Percentiles rank a stretch among this genome's conserved stretches.
Evolutionary conservation across 257 asterid genomes (phyloP).

Genomic region (Fraxinus quadrangulata): DNA sequence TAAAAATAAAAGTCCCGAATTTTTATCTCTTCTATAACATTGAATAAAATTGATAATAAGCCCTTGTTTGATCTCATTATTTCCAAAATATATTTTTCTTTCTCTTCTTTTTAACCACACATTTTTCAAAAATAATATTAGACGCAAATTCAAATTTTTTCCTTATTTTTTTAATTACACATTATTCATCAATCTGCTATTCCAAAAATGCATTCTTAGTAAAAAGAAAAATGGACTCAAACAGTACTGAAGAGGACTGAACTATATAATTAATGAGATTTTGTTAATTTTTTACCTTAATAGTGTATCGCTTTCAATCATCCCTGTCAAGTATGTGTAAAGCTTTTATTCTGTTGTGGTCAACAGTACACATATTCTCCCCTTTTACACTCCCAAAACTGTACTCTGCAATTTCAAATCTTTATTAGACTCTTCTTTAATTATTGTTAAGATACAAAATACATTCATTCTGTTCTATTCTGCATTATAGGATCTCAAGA

Average conservation of each 20-base stretch:
- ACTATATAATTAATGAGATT: neutral
- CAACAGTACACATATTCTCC: neutral
- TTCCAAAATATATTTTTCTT: too few species aligned
- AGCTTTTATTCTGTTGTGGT: neutral
- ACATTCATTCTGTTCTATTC: neutral
- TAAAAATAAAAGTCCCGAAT: constrained; percentile 21
- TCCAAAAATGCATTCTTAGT: too few species aligned
- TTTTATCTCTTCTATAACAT: neutral
- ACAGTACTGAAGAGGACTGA: neutral
- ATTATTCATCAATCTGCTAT: too few species aligned
- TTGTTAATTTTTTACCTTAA: neutral
- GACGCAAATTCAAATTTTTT: too few species aligned
- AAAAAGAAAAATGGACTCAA: too few species aligned
- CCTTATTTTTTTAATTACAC: too few species aligned
- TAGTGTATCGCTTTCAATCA: neutral
- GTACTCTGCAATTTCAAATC: neutral
- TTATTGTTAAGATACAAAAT: neutral
- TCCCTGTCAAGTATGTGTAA: neutral
- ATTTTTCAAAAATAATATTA: too few species aligned
- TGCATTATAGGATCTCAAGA: constrained; percentile 76
- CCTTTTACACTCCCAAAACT: neutral
- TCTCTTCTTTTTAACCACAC: too few species aligned
- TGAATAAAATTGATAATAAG: neutral
- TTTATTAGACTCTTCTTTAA: neutral
- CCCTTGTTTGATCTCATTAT: too few species aligned